These are phyloP conservation scores for Eucalyptus pumila DNA, from an alignment of 345 rosid species.

Conservation along the genomic window DNA sequence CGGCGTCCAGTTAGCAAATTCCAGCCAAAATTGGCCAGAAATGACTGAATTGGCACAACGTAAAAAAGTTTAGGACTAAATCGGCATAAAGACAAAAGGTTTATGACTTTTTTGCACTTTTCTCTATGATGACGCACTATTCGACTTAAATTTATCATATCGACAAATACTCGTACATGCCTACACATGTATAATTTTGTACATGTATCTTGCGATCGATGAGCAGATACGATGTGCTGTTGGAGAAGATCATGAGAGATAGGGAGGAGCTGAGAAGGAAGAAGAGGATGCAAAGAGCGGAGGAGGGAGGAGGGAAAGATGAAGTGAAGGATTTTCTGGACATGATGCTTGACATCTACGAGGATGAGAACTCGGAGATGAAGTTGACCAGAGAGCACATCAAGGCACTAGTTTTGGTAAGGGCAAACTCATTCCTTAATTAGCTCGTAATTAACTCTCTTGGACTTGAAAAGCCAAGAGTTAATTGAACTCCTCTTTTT, in stretches of 20 bases:
- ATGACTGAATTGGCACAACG: too few species aligned
- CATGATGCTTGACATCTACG: conserved; percentile 13
- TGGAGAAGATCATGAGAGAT: conserved; percentile 15
- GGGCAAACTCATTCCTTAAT: not conserved
- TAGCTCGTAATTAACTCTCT: not conserved
- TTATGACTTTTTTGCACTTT: not conserved
- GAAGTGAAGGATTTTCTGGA: conserved; percentile 24
- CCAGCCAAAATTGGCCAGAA: too few species aligned
- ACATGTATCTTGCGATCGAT: not conserved
- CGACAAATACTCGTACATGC: not conserved
- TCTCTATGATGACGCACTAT: not conserved
- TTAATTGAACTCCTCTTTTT: not conserved
- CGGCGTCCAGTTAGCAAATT: too few species aligned
- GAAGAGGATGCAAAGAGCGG: not conserved
- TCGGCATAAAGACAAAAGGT: too few species aligned
- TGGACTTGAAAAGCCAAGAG: not conserved
- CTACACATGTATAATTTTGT: not conserved
- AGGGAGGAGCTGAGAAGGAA: conserved; percentile 7
- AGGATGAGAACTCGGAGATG: conserved; percentile 8
- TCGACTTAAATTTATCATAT: not conserved
- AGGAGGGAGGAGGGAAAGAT: not conserved
- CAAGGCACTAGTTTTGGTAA: conserved; percentile 1
- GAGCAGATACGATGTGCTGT: not conserved
- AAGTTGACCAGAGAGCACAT: not conserved
- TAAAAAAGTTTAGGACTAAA: too few species aligned